phyloP scores from a whole-genome alignment of 2,329 filamentous ascomycete species.

The Fusarium coicis region DNA sequence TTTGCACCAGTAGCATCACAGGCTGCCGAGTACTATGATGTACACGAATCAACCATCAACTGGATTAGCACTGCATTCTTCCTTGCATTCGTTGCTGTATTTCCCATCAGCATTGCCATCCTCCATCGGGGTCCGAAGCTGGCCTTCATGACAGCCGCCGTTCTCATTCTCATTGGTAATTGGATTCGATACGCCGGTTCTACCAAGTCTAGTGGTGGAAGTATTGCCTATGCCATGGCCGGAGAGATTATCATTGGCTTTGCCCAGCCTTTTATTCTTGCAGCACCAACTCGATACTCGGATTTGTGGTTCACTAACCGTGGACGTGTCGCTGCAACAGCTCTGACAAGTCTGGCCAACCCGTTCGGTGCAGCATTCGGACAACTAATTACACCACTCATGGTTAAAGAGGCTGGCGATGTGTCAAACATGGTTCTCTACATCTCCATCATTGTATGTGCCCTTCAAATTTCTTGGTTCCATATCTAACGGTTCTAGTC shows the following conservation, averaged over 20 bases:
- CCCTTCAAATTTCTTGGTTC: neutral
- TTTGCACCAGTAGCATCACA: slow-evolving; percentile 85
- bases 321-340: slow-evolving; percentile 88
- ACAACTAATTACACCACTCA: slow-evolving; percentile 85
- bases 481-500: slow-evolving; percentile 45
- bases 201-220: slow-evolving; percentile 63
- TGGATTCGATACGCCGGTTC: slow-evolving; percentile 89
- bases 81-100: slow-evolving; percentile 81
- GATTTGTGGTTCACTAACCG: slow-evolving; percentile 92
- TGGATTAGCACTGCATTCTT: slow-evolving; percentile 92
- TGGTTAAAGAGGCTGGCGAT: slow-evolving; percentile 70
- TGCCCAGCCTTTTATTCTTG: slow-evolving; percentile 90
- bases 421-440: slow-evolving; percentile 87
- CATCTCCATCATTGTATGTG: slow-evolving; percentile 79
- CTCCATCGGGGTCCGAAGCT: slow-evolving; percentile 83
- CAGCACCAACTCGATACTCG: slow-evolving; percentile 89
- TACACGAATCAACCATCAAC: slow-evolving; percentile 82
- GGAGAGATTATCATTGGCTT: slow-evolving; percentile 92
- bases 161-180: slow-evolving; percentile 83
- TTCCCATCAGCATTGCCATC: slow-evolving; percentile 79
- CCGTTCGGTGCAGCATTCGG: slow-evolving; percentile 90
- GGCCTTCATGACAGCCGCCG: slow-evolving; percentile 78
- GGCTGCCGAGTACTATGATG: slow-evolving; percentile 79
- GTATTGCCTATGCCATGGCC: slow-evolving; percentile 83
- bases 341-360: slow-evolving; percentile 85